These are phyloP conservation scores for Batkoa obscura DNA, from an alignment of 371 early-diverging fungal genomes.

Conservation along the genomic window DNA sequence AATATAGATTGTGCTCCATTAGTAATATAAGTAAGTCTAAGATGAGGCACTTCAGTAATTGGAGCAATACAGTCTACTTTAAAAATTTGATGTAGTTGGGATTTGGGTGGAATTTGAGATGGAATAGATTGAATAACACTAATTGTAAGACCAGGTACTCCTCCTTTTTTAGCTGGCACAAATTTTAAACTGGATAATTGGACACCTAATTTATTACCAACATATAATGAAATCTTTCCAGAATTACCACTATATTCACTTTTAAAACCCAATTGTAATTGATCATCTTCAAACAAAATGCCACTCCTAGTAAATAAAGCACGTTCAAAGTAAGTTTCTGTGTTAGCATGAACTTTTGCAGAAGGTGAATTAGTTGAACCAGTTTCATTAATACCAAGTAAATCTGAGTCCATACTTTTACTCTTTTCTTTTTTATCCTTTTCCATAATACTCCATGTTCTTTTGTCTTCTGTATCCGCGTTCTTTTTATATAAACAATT, in stretches of 20 bases:
- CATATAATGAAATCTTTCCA: constrained; percentile 69
- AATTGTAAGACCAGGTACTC: constrained; percentile 14
- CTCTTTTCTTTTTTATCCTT: constrained; percentile 45
- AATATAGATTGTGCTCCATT: constrained; percentile 24
- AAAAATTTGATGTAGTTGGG: constrained; percentile 59
- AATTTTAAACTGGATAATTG: constrained; percentile 18
- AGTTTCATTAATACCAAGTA: constrained; percentile 2
- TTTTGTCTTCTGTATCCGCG: constrained; percentile 80
- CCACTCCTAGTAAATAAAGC: constrained; percentile 53
- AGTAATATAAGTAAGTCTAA: constrained; percentile 38
- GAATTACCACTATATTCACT: constrained; percentile 68
- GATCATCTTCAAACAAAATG: constrained; percentile 69
- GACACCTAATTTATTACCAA: constrained; percentile 60
- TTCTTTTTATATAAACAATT: constrained; percentile 60
- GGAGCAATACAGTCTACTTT: constrained; percentile 43
- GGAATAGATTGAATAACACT: constrained; percentile 17
- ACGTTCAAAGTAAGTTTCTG: constrained; percentile 34
- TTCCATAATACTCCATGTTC: constrained; percentile 87
- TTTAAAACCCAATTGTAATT: constrained; percentile 71
- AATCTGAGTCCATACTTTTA: neutral
- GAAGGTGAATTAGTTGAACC: neutral
- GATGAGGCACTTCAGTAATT: constrained; percentile 29
- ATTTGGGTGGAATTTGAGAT: constrained; percentile 31
- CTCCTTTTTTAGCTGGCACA: constrained; percentile 13
- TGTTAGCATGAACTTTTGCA: constrained; percentile 21